A percentile compares a stretch with the other conserved stretches of the same genome.
phyloP scores from a whole-genome alignment of 495 filamentous ascomycete genomes.

The Staphylotrichum tortipilum region DNA sequence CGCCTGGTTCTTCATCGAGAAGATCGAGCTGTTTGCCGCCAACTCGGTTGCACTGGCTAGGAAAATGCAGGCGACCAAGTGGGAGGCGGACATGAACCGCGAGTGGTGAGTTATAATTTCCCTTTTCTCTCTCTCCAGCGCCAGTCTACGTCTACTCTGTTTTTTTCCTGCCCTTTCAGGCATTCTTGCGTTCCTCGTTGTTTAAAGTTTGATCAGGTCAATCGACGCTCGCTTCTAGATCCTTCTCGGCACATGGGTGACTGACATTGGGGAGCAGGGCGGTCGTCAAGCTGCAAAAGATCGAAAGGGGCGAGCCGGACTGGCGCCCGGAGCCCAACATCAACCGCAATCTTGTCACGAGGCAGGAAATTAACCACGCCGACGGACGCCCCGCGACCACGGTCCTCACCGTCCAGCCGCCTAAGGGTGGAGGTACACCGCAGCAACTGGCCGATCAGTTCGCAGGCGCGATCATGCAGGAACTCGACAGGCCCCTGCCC shows the following conservation, averaged over 20 bases:
- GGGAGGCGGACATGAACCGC: background rate
- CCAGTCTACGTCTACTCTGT: background rate
- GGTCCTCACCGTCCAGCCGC: no score
- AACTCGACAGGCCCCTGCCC: no score
- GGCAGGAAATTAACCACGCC: no score
- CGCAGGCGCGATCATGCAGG: no score
- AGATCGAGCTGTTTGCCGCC: constrained; percentile 5
- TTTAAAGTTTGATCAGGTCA: no score
- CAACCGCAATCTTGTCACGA: background rate
- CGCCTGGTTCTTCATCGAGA: constrained; percentile 3
- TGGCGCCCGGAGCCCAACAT: background rate
- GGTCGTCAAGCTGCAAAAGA: background rate
- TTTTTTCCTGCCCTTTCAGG: background rate
- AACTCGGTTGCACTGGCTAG: background rate
- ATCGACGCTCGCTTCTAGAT: no score
- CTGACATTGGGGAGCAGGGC: background rate
- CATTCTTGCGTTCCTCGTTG: background rate
- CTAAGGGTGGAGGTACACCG: no score
- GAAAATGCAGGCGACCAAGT: background rate
- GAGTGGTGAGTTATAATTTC: no score
- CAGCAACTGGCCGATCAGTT: no score
- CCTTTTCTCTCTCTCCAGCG: no score
- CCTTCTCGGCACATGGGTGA: background rate
- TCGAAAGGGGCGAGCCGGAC: background rate
- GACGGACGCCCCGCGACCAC: no score